These are phyloP conservation scores for Candida verbasci DNA, from an alignment of 805 yeast genomes.

Conservation along the genomic window DNA sequence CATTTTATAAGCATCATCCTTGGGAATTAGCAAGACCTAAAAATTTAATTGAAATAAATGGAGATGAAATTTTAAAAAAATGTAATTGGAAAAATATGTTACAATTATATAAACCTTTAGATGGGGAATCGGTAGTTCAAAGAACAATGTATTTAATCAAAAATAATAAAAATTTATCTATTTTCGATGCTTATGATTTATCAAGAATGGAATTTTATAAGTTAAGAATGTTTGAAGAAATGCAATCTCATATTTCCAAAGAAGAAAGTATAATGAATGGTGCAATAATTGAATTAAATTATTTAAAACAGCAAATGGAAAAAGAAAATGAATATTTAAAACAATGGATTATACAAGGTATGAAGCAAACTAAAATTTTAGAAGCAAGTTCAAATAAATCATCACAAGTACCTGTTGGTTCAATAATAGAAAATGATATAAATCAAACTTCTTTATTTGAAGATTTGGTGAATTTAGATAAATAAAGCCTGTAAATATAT, in stretches of 20 bases:
- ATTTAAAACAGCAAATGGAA: conserved; percentile 63
- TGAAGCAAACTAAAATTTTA: conserved; percentile 51
- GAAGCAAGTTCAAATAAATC: conserved; percentile 40
- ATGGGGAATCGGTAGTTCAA: conserved; percentile 68
- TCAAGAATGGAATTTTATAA: conserved; percentile 88
- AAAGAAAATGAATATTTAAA: conserved; percentile 69
- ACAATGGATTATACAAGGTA: conserved; percentile 45
- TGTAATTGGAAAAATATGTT: conserved; percentile 77
- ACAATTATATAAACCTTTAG: conserved; percentile 70
- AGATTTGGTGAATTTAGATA: conserved; percentile 7
- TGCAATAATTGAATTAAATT: conserved; percentile 59
- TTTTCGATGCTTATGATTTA: conserved; percentile 72
- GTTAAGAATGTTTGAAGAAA: conserved; percentile 77
- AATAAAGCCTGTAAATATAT: conserved; percentile 5
- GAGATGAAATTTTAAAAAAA: conserved; percentile 42
- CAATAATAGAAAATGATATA: conserved; percentile 14
- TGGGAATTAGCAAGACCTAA: conserved; percentile 97
- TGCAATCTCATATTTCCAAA: conserved; percentile 62
- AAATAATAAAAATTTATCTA: conserved; percentile 19
- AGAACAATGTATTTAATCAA: conserved; percentile 37
- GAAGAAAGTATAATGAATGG: conserved; percentile 91
- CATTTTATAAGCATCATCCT: conserved; percentile 91
- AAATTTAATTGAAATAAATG: conserved; percentile 70
- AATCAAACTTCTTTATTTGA: conserved; percentile 15
- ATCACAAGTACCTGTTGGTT: conserved; percentile 17